These are phyloP conservation scores for Xylariales sp. DNA, from an alignment of 2,329 filamentous ascomycete genomes.

Conservation along the genomic window DNA sequence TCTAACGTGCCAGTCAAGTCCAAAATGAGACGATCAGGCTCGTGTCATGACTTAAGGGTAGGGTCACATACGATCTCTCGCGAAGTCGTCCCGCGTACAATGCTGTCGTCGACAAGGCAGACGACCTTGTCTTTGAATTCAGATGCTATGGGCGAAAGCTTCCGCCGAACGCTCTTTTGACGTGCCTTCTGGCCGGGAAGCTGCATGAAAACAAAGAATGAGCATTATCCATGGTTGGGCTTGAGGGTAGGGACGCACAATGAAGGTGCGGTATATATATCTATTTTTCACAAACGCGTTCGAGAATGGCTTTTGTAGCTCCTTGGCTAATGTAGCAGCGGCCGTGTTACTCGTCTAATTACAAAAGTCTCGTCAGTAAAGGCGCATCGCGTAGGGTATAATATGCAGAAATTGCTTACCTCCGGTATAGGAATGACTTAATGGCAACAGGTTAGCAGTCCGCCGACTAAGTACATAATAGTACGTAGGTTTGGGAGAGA, in stretches of 20 bases:
- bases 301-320: constrained; percentile 64
- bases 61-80: constrained; percentile 59
- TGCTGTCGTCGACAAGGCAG: constrained; percentile 81
- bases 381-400: not conserved
- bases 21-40: not conserved
- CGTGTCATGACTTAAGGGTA: not conserved
- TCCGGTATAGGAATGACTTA: constrained; percentile 64
- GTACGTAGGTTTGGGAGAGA: too few species aligned
- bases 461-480: too few species aligned
- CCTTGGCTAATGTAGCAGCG: constrained; percentile 65
- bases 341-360: constrained; percentile 63
- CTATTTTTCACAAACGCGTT: constrained; percentile 41
- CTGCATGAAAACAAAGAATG: too few species aligned
- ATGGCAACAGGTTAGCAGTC: too few species aligned
- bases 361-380: too few species aligned
- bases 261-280: too few species aligned
- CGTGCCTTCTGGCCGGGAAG: constrained; percentile 69
- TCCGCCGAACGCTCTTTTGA: constrained; percentile 82
- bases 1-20: too few species aligned
- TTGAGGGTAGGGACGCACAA: too few species aligned
- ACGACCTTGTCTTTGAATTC: constrained; percentile 82
- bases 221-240: too few species aligned
- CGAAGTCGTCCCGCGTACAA: constrained; percentile 81
- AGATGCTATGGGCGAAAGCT: constrained; percentile 79
- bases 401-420: constrained; percentile 34